Evolutionary conservation across 352 stramenopile genomes (phyloP).

Genomic region (Phytopythium ostracodes): DNA sequence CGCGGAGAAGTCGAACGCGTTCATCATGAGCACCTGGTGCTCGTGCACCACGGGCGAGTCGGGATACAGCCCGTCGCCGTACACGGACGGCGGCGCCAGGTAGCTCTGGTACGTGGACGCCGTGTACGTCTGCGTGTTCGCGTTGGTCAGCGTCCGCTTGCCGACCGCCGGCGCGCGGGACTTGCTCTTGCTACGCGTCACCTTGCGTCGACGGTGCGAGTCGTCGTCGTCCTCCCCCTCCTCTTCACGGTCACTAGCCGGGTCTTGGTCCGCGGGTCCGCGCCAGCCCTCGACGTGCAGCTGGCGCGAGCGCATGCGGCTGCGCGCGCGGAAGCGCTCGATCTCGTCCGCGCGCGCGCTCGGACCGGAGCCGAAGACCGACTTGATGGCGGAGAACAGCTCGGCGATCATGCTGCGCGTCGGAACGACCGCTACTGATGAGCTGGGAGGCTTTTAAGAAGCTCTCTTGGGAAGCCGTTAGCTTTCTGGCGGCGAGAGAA

Average conservation of each 20-base stretch:
- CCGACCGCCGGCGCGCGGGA: not conserved
- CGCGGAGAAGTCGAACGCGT: slow-evolving; percentile 43
- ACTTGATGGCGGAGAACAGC: slow-evolving; percentile 8
- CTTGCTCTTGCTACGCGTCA: slow-evolving; percentile 8
- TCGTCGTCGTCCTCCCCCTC: slow-evolving; percentile 22
- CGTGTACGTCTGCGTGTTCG: not conserved
- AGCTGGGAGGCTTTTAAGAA: not conserved
- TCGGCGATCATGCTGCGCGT: slow-evolving; percentile 4
- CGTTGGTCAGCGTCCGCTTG: not conserved
- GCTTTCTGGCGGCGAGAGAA: not conserved
- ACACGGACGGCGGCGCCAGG: not conserved
- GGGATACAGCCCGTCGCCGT: slow-evolving; percentile 19
- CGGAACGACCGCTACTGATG: no score
- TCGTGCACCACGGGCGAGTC: slow-evolving; percentile 13
- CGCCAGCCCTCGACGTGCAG: slow-evolving; percentile 13
- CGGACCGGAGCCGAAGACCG: not conserved
- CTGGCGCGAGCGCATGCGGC: slow-evolving; percentile 27
- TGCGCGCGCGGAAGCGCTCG: slow-evolving; percentile 35
- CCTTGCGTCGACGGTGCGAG: slow-evolving; percentile 28
- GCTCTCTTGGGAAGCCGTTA: not conserved
- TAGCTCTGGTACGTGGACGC: slow-evolving; percentile 11
- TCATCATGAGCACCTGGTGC: slow-evolving; percentile 25
- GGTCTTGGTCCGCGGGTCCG: slow-evolving; percentile 13
- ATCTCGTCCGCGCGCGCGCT: slow-evolving; percentile 20
- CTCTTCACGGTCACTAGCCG: slow-evolving; percentile 3